Base-by-base conservation (phyloP, 495 filamentous ascomycete genomes). In the Tuber calosporum region DNA sequence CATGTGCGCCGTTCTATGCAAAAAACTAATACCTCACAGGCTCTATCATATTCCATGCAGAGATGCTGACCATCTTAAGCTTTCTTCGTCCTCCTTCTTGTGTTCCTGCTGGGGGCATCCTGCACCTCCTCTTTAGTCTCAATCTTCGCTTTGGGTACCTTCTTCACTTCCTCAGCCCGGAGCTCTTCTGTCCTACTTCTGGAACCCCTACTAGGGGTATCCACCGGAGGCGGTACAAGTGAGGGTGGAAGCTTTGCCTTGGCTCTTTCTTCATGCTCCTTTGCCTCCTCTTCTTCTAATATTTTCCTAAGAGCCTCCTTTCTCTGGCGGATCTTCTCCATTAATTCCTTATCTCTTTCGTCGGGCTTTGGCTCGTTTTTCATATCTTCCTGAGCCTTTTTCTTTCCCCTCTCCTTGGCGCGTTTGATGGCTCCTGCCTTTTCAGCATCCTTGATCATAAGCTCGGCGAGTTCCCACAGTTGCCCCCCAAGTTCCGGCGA, bases 381-480 rank as follows among this genome's bases (percentile, higher is more conserved):
- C 75, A 84, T 83, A 81, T 74, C 81, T 78, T 80, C 86, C 81
- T 22, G 85, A 82, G 71, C 81, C 79, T 79, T 85, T 85, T 92
- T 92, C 85, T 62, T 62, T 26, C 53, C 53, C 53, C 93, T 95
- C 76, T 86, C 86, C 71, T 86, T 76, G 3, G 89, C 89, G 71
- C 91, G 85, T 58, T 83, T 85, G 37, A 88, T 84, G 4, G 93
- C 94, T 9, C 89, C 87, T 79, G 92, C 89, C 84, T 92, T 95
- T 84, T 99, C 95, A 53, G 89, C 86, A 75, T 86, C 86, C 83
- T 94, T 90, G 73, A 98, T 89, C 80, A 93, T 88, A 83, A 88
- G 89, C 84, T 96, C 95, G 81, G 91, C 96, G 66, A 89, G 86
- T 82, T 93, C 87, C 95, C 95, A 98, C 66, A 99, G 84, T 81